These are phyloP conservation scores for Colletotrichum lupini DNA, from an alignment of 2,329 filamentous ascomycete genomes.

Conservation along the genomic window DNA sequence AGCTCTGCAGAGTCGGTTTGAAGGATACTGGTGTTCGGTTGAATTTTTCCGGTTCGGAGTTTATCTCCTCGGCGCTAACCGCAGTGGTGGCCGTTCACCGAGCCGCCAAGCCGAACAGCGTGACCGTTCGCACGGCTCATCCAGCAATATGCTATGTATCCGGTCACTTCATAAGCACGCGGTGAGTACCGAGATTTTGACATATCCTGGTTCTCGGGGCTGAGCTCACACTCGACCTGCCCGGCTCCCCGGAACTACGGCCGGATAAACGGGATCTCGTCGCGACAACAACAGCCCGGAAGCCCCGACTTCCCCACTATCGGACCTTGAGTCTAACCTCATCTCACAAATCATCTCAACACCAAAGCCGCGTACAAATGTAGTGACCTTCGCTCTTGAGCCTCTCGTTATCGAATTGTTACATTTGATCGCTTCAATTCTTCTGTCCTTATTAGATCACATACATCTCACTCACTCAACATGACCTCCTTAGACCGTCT, in stretches of 20 bases:
- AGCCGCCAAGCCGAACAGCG: not conserved
- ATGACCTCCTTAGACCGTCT: conserved; percentile 20
- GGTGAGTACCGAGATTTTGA: not conserved
- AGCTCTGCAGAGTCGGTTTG: not conserved
- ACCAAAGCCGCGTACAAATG: not conserved
- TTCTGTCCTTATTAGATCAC: not conserved
- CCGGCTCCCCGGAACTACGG: conserved; percentile 7
- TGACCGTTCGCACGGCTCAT: not conserved
- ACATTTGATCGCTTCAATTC: not conserved
- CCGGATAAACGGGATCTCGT: conserved; percentile 30
- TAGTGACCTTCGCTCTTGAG: not conserved
- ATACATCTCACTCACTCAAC: not conserved
- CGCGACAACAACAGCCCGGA: conserved; percentile 30
- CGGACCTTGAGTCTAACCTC: not conserved
- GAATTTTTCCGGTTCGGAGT: conserved; percentile 28
- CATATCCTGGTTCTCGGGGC: too few relatives aligned
- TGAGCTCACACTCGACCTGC: not conserved
- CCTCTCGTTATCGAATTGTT: too few relatives aligned
- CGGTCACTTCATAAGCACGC: too few relatives aligned
- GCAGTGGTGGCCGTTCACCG: not conserved
- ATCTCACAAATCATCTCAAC: conserved; percentile 5
- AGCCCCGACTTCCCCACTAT: conserved; percentile 24
- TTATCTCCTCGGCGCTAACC: conserved; percentile 21
- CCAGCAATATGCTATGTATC: not conserved
- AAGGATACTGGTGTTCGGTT: not conserved